Conservation (phyloP, 768 basidiomycete species). For the Nevesoporus exiguus region DNA sequence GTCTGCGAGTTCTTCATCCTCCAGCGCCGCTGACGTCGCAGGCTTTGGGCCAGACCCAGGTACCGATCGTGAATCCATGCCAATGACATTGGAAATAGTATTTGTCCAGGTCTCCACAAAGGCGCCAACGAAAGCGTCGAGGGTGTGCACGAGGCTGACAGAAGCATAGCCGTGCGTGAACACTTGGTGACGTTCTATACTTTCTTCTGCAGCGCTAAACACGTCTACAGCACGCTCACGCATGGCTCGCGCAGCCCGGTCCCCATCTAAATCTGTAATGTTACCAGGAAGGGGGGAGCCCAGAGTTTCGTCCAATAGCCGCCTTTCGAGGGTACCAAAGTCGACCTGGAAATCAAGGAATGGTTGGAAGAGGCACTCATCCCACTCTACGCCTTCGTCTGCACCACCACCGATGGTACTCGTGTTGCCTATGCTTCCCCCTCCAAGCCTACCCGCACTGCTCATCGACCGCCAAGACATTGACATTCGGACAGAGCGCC, state of each 20-base stretch:
- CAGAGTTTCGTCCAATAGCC: constrained; percentile 59
- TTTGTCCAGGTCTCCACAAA: constrained; percentile 68
- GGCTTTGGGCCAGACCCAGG: constrained; percentile 33
- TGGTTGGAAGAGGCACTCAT: constrained; percentile 88
- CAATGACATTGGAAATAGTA: constrained; percentile 42
- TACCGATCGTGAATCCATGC: constrained; percentile 25
- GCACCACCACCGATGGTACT: neutral
- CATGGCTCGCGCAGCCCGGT: constrained; percentile 56
- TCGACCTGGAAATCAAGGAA: constrained; percentile 90
- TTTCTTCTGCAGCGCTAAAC: constrained; percentile 77
- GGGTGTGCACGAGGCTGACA: constrained; percentile 63
- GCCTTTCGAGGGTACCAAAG: constrained; percentile 75
- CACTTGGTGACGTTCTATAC: constrained; percentile 63
- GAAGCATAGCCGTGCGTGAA: constrained; percentile 92
- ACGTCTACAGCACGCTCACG: constrained; percentile 74
- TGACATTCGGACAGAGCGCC: constrained; percentile 62
- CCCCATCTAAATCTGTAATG: constrained; percentile 27
- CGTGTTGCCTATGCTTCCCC: constrained; percentile 9
- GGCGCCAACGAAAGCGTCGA: constrained; percentile 66
- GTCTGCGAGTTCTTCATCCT: constrained; percentile 65
- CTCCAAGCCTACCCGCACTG: constrained; percentile 18
- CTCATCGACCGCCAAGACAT: constrained; percentile 53
- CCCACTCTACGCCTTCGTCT: constrained; percentile 62
- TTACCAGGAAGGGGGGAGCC: constrained; percentile 40
- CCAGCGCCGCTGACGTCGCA: constrained; percentile 16